Percentiles rank a stretch among this genome's conserved stretches.
Evolutionary conservation across 1,284 basidiomycete species (phyloP).

Genomic region (Lentinus polychrous): DNA sequence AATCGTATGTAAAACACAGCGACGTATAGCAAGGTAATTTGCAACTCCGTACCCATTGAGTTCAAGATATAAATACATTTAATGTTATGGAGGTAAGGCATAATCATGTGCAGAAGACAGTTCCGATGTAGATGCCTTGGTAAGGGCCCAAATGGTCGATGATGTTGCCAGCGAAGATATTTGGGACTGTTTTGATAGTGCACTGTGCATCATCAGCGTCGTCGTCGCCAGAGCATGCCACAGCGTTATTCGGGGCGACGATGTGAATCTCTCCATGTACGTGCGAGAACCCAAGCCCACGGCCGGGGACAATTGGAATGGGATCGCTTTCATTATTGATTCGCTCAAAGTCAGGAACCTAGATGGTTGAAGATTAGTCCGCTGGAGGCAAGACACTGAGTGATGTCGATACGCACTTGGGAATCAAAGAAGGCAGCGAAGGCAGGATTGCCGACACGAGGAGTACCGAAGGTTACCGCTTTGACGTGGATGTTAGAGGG

Average conservation of each 20-base stretch:
- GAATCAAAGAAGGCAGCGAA: slow-evolving; percentile 28
- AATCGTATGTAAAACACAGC: neutral
- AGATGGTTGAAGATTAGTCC: neutral
- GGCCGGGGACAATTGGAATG: slow-evolving; percentile 35
- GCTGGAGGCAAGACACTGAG: neutral
- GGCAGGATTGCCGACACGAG: slow-evolving; percentile 30
- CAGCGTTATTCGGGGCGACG: slow-evolving; percentile 20
- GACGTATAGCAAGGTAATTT: neutral
- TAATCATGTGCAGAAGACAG: slow-evolving; percentile 34
- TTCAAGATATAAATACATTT: neutral
- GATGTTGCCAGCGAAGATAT: slow-evolving; percentile 35
- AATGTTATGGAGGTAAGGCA: neutral
- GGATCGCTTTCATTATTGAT: slow-evolving; percentile 32
- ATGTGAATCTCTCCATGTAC: slow-evolving; percentile 33
- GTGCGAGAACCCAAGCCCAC: slow-evolving; percentile 32
- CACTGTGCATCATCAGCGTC: slow-evolving; percentile 40
- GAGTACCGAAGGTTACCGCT: slow-evolving; percentile 33
- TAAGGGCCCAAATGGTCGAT: slow-evolving; percentile 50
- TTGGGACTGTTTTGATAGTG: slow-evolving; percentile 38
- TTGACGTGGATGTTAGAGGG: slow-evolving; percentile 27
- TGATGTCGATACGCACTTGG: slow-evolving; percentile 16
- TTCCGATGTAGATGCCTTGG: slow-evolving; percentile 45
- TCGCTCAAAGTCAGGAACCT: slow-evolving; percentile 28
- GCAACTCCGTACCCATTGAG: neutral
- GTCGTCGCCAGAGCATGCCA: slow-evolving; percentile 34